These are phyloP conservation scores for Leccinum obscurum DNA, from an alignment of 768 basidiomycete genomes.

Conservation along the genomic window DNA sequence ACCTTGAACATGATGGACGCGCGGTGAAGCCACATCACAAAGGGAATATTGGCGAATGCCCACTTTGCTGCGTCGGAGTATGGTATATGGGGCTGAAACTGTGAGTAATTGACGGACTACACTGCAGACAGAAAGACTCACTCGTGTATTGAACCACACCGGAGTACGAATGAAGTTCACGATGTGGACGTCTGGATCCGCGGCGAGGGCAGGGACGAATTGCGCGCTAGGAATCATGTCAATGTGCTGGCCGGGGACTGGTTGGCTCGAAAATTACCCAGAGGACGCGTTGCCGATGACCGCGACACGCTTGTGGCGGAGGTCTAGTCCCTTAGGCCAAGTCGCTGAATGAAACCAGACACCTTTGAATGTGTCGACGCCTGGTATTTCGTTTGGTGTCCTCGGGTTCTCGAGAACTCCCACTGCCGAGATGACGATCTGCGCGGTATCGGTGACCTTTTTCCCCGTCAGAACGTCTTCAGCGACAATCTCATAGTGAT, in stretches of 20 bases:
- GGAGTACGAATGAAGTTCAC: constrained; percentile 62
- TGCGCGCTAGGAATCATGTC: constrained; percentile 48
- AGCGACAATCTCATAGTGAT: constrained; percentile 38
- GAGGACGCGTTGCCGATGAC: constrained; percentile 66
- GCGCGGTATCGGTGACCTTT: constrained; percentile 33
- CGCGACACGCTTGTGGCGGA: constrained; percentile 42
- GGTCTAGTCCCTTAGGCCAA: constrained; percentile 44
- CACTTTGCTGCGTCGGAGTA: constrained; percentile 41
- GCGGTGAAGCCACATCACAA: constrained; percentile 51
- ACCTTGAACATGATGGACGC: constrained; percentile 52
- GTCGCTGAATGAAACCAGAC: constrained; percentile 51
- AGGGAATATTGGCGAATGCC: constrained; percentile 55
- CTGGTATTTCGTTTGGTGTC: constrained; percentile 35
- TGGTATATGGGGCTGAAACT: constrained; percentile 41
- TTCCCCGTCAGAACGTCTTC: constrained; percentile 36
- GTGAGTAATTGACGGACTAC: constrained; percentile 22
- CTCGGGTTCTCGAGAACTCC: constrained; percentile 49
- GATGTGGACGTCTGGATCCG: constrained; percentile 50
- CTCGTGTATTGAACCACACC: constrained; percentile 58
- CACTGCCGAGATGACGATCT: constrained; percentile 52
- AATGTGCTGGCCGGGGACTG: constrained; percentile 1
- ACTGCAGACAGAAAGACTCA: constrained; percentile 26
- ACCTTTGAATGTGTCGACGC: constrained; percentile 46
- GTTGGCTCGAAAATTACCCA: constrained; percentile 39
- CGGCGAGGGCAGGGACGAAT: constrained; percentile 54